A percentile compares a stretch with the other conserved stretches of the same genome.
Conservation (phyloP, 495 filamentous ascomycete genomes). For the Penicillium angulare region DNA sequence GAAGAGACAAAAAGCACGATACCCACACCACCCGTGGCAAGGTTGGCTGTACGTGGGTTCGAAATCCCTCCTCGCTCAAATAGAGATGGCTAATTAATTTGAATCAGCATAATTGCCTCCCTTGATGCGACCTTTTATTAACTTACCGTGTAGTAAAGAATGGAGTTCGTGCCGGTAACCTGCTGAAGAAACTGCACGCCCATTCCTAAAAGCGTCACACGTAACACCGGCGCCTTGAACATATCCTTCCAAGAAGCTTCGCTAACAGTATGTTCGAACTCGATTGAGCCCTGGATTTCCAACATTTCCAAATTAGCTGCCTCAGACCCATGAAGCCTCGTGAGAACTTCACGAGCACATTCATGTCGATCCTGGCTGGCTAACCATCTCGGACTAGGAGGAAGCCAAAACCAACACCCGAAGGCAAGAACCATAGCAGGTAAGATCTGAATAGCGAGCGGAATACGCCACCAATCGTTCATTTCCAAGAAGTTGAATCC, state of each 20-base stretch:
- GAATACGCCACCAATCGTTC: slow-evolving; percentile 65
- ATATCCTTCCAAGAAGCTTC: slow-evolving; percentile 69
- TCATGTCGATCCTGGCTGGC: slow-evolving; percentile 65
- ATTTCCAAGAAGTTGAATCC: slow-evolving; percentile 39
- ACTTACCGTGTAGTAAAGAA: slow-evolving; percentile 28
- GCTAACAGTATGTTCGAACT: slow-evolving; percentile 70
- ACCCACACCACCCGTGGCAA: slow-evolving; percentile 21
- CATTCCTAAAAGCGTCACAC: slow-evolving; percentile 29
- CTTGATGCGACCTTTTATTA: neutral
- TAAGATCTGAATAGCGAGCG: slow-evolving; percentile 59
- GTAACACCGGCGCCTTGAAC: slow-evolving; percentile 42
- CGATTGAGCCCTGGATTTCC: slow-evolving; percentile 72
- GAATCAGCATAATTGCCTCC: too few relatives aligned
- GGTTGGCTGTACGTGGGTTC: slow-evolving; percentile 16
- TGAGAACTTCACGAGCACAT: slow-evolving; percentile 64
- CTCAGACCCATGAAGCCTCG: slow-evolving; percentile 54
- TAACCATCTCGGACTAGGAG: slow-evolving; percentile 75
- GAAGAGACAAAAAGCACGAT: slow-evolving; percentile 21
- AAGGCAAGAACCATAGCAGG: slow-evolving; percentile 57
- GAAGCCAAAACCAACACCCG: slow-evolving; percentile 68
- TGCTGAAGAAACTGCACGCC: slow-evolving; percentile 40
- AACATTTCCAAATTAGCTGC: slow-evolving; percentile 68
- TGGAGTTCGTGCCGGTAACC: slow-evolving; percentile 36
- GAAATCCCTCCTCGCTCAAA: slow-evolving; percentile 22
- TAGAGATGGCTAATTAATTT: slow-evolving; percentile 10